Evolutionary conservation across 2,329 filamentous ascomycete genomes (phyloP).

Genomic region (Colletotrichum sp.): DNA sequence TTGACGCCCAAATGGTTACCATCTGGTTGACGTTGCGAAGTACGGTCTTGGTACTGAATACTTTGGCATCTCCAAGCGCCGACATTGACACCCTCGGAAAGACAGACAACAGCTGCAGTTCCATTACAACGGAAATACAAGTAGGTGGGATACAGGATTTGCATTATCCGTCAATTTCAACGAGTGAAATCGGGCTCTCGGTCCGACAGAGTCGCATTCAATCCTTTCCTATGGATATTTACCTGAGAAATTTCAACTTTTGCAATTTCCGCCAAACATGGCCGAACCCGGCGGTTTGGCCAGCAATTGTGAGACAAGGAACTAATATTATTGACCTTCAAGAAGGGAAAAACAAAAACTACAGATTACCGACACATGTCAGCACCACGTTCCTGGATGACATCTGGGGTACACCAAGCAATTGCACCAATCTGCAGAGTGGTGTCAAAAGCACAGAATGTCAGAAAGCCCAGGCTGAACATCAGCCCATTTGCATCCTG

Average conservation of each 20-base stretch:
- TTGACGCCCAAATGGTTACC: background rate
- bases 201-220: background rate
- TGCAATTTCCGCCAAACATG: background rate
- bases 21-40: background rate
- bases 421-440: background rate
- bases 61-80: background rate
- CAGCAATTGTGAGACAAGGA: background rate
- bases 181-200: background rate
- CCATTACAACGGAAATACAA: background rate
- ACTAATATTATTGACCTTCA: background rate
- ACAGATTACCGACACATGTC: background rate
- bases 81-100: background rate
- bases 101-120: background rate
- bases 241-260: background rate
- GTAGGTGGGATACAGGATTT: background rate
- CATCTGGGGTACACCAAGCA: background rate
- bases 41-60: background rate
- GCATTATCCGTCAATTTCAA: background rate
- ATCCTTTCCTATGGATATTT: background rate
- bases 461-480: background rate
- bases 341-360: background rate
- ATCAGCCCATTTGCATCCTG: slow-evolving; percentile 10
- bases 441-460: background rate
- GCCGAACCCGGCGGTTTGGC: background rate
- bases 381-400: background rate